A percentile compares a stretch with the other conserved stretches of the same genome.
Evolutionary conservation across 805 yeast species (phyloP).

Genomic region (Ogataea neopini): DNA sequence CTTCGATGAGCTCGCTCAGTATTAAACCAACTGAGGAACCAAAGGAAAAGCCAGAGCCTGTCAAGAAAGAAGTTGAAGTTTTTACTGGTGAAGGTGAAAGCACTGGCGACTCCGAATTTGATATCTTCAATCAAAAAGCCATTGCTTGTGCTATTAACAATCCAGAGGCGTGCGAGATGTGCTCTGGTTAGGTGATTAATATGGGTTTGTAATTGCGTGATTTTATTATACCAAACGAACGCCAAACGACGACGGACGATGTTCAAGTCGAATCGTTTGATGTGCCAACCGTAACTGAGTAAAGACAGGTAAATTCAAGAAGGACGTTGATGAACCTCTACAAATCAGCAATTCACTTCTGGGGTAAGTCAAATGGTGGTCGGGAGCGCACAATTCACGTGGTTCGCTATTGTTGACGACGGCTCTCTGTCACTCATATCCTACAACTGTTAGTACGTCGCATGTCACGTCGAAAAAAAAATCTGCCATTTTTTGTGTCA

Average conservation of each 20-base stretch:
- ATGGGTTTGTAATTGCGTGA: background rate
- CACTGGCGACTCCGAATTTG: constrained; percentile 54
- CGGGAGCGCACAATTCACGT: too few species aligned
- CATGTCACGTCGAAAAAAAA: too few species aligned
- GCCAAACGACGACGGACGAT: too few species aligned
- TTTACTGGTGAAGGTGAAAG: constrained; percentile 27
- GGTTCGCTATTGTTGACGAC: too few species aligned
- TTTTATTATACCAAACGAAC: background rate
- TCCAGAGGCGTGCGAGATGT: constrained; percentile 98
- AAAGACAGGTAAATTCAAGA: too few species aligned
- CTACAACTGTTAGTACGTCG: too few species aligned
- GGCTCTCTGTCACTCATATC: too few species aligned
- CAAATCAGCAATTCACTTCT: too few species aligned
- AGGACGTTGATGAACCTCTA: too few species aligned
- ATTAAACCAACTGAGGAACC: constrained; percentile 30
- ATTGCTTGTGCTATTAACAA: constrained; percentile 96
- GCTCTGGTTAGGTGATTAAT: constrained; percentile 70
- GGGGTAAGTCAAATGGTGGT: too few species aligned
- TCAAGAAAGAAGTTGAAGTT: constrained; percentile 15
- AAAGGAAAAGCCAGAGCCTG: constrained; percentile 10
- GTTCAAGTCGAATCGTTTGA: too few species aligned
- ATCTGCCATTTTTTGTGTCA: constrained; percentile 3
- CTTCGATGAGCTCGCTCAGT: constrained; percentile 47
- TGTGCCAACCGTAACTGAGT: too few species aligned
- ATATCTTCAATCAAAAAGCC: constrained; percentile 89